Base-by-base conservation (phyloP, 2,329 filamentous ascomycete genomes). In the Pyricularia sp. region DNA sequence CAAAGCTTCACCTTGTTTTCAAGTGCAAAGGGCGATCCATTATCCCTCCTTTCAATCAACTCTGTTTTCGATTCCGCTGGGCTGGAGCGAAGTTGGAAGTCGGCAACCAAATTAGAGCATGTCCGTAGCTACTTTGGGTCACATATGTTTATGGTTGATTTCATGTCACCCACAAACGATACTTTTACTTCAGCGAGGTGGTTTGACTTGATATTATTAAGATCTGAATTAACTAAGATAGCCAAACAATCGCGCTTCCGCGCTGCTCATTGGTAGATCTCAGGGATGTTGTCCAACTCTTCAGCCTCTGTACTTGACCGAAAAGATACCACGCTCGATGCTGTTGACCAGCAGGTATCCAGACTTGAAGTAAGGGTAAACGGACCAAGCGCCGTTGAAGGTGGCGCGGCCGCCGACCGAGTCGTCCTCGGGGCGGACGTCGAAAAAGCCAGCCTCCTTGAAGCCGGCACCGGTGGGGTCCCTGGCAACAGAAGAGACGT, bases 341-440 rank as follows among this genome's bases (percentile, higher is more conserved):
- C 81, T 83, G 73, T 84, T 84, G 66, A 84, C 75, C 17, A 83
- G 76, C 58, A 83, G 73, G 55, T 72, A 73, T 1, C 75, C 74
- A 23, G 73, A 75, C 2, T 71, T 71, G 73, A 83, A 83, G 70
- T 78, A 79, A 0, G 80, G 80, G 69, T 82, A 84, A 23, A 66
- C 65, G 31, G 77, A 79, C 82, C 82, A 84, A 2, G 79, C 79
- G 11, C 78, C 81, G 3, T 75, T 76, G 68, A 81, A 81, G 2
- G 74, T 75, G 30, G 81, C 77, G 4, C 72, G 73, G 12, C 77
- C 77, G 0, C 77, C 76, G 3, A 77, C 74, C 0, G 79, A 76
- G 71, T 84, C 81, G 73, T 84, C 81, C 72, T 83, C 81, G 5
- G 82, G 82, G 70, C 82, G 79, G 67, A 79, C 78, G 69, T 84